Base-by-base conservation (phyloP, 345 rosid species). In the Euphorbia lathyris region DNA sequence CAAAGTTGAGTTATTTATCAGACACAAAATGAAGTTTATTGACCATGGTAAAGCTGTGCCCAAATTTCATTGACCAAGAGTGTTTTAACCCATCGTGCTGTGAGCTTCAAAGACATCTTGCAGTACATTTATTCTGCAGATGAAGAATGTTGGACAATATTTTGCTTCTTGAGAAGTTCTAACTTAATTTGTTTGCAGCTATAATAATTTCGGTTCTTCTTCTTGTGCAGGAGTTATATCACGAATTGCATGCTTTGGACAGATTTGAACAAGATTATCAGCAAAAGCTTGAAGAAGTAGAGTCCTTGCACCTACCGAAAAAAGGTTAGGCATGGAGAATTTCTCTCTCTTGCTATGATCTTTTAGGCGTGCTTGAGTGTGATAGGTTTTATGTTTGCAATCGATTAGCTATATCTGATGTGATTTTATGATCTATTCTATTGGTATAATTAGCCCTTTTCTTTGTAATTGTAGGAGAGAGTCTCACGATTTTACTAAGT, bases 151-250 rank as follows among this genome's bases (percentile, higher is more conserved):
- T 55, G 25, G 20, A 42, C 23, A 38, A 19, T 67, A n/a, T n/a
- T 42, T 34, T 50, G 40, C 58, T 59, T 63, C 43, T 34, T 74
- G 22, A 36, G 20, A 67, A 51, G 38, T 55, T 32, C 23, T 32
- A 5, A 20, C 58, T 29, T 32, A 53, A 32, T 58, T 47, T 40
- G n/a, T 10, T 3, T 66, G 52, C 30, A 53, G 12, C 29, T 30
- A 14, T 38, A 63, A 50, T 4, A 34, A 55, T 29, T 14, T 57
- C 25, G 17, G 3, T 66, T 64, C 27, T 47, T n/a, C n/a, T n/a
- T 36, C 50, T 23, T 60, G 26, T 78, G 77, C 86, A 91, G 97
- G 93, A 89, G 66, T 63, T 91, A 71, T 91, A 91, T 80, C 96
- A 89, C 42, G 96, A 86, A 76, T 43, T 78, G 73, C 79, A 85